Percentiles rank a stretch among this genome's conserved stretches.
phyloP scores from a whole-genome alignment of 208 protist species.

The Wallacemonas rigidus region DNA sequence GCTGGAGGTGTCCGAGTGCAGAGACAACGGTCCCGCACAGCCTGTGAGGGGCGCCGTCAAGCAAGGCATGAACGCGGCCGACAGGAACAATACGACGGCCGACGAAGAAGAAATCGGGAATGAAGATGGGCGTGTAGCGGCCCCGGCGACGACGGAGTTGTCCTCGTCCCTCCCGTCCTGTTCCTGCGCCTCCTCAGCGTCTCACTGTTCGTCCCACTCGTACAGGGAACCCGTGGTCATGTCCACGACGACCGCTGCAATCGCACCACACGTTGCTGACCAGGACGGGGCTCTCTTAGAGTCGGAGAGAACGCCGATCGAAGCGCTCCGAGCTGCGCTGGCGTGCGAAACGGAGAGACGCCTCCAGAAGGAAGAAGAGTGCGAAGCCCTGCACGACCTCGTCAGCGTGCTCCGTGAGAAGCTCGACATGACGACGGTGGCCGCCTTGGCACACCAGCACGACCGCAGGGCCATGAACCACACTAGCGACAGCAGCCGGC shows the following conservation, averaged over 20 bases:
- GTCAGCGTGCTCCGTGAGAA: slow-evolving; percentile 36
- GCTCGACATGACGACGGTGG: slow-evolving; percentile 15
- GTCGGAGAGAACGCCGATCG: slow-evolving; percentile 17
- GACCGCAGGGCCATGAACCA: not conserved
- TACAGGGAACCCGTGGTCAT: not conserved
- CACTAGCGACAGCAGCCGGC: not conserved
- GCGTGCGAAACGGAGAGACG: slow-evolving; percentile 19
- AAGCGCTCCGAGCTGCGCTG: slow-evolving; percentile 8
- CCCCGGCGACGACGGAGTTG: too few species aligned
- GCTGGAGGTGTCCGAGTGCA: slow-evolving; percentile 5
- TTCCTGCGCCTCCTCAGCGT: slow-evolving; percentile 12
- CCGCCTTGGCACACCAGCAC: not conserved
- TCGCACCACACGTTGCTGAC: too few species aligned
- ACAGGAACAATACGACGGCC: not conserved
- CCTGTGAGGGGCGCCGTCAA: too few species aligned
- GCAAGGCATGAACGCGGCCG: too few species aligned
- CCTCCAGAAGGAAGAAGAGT: slow-evolving; percentile 41
- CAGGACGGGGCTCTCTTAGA: not conserved
- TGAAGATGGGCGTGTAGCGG: not conserved
- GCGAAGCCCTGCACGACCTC: slow-evolving; percentile 43
- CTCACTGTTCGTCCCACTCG: not conserved
- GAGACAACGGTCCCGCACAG: not conserved
- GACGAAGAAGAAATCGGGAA: not conserved
- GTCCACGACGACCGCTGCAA: not conserved
- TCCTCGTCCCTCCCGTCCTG: not conserved